These are phyloP conservation scores for Candida freyschussii DNA, from an alignment of 1,139 yeast genomes.

Conservation along the genomic window DNA sequence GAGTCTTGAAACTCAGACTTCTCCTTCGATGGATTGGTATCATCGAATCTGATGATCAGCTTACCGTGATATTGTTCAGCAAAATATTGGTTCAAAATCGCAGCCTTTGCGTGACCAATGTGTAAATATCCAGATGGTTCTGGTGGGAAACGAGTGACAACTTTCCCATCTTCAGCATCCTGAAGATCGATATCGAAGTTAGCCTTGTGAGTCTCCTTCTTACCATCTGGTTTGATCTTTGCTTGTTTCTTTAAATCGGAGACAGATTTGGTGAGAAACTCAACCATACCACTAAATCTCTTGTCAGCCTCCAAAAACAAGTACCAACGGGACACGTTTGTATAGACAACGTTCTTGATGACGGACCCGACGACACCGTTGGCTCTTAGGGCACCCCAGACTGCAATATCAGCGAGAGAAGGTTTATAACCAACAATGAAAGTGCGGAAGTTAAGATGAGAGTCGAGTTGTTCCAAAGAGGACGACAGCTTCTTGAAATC, in stretches of 20 bases:
- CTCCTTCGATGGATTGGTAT: constrained; percentile 95
- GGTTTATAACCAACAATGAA: constrained; percentile 63
- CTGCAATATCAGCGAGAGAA: constrained; percentile 76
- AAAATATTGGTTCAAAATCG: constrained; percentile 89
- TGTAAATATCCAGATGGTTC: constrained; percentile 90
- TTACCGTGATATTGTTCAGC: constrained; percentile 94
- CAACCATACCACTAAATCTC: constrained; percentile 67
- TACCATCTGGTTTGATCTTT: constrained; percentile 47
- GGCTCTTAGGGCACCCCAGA: constrained; percentile 93
- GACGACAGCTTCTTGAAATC: constrained; percentile 82
- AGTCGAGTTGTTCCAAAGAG: constrained; percentile 75
- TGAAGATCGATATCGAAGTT: constrained; percentile 89
- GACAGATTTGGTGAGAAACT: constrained; percentile 59
- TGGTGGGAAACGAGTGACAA: constrained; percentile 93
- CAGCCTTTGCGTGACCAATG: constrained; percentile 98
- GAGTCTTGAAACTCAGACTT: constrained; percentile 89
- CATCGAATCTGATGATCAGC: constrained; percentile 91
- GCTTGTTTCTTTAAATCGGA: constrained; percentile 70
- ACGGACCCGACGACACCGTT: constrained; percentile 91
- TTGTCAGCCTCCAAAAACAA: constrained; percentile 63
- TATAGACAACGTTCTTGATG: constrained; percentile 75
- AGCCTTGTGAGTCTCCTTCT: constrained; percentile 80
- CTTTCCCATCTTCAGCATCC: constrained; percentile 87
- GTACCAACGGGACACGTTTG: constrained; percentile 94
- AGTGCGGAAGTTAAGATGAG: constrained; percentile 81